A percentile compares a stretch with the other conserved stretches of the same genome.
These are phyloP conservation scores for Debaryomycetaceae sp. DNA, from an alignment of 1,139 yeast genomes.

Conservation along the genomic window DNA sequence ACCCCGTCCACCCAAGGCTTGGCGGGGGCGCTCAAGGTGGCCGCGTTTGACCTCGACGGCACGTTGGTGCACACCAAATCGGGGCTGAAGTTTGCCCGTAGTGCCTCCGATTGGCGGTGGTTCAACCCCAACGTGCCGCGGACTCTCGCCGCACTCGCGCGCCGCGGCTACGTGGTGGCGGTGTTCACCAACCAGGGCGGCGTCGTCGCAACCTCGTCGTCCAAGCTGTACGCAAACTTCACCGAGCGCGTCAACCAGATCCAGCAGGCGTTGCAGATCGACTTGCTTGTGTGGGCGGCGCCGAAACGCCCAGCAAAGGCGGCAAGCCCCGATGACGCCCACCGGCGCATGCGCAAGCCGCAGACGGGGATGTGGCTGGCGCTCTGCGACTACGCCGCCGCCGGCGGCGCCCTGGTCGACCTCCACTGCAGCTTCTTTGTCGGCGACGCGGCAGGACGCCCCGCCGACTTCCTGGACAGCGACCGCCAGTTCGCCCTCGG, in stretches of 20 bases:
- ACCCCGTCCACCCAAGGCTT: slow-evolving; percentile 25
- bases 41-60: slow-evolving; percentile 75
- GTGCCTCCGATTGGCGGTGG: slow-evolving; percentile 70
- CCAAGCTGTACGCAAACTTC: slow-evolving; percentile 53
- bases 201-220: slow-evolving; percentile 34
- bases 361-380: slow-evolving; percentile 64
- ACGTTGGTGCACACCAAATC: slow-evolving; percentile 64
- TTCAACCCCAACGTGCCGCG: slow-evolving; percentile 28
- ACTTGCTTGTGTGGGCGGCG: slow-evolving; percentile 60
- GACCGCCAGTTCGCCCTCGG: slow-evolving; percentile 66
- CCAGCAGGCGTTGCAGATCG: slow-evolving; percentile 16
- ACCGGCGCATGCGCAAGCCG: slow-evolving; percentile 65
- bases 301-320: slow-evolving; percentile 47
- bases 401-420: slow-evolving; percentile 23
- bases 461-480: slow-evolving; percentile 70
- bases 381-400: slow-evolving; percentile 34
- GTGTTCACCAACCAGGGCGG: slow-evolving; percentile 89
- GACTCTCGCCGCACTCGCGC: slow-evolving; percentile 21
- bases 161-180: slow-evolving; percentile 40
- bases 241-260: slow-evolving; percentile 40
- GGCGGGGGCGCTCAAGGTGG: slow-evolving; percentile 35
- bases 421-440: slow-evolving; percentile 55
- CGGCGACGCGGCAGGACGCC: slow-evolving; percentile 97
- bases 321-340: slow-evolving; percentile 28
- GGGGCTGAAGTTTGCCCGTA: slow-evolving; percentile 50